phyloP scores from a whole-genome alignment of 2,329 filamentous ascomycete genomes.

The Triangularia verruculosa region DNA sequence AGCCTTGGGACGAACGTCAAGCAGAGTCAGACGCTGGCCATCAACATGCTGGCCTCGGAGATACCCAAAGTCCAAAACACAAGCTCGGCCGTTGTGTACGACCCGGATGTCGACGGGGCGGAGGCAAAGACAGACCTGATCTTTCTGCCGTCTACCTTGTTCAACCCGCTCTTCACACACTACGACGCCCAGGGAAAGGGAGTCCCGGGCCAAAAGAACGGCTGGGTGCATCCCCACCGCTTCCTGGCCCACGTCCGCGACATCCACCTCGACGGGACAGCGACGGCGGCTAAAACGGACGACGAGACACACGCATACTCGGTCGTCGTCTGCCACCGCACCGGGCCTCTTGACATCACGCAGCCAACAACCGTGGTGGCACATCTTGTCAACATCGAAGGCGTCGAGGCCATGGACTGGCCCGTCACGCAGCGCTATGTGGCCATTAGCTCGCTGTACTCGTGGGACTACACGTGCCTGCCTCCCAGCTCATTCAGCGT shows the following conservation, averaged over 20 bases:
- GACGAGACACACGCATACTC: conserved; percentile 17
- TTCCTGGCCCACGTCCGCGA: conserved; percentile 41
- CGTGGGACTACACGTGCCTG: background rate
- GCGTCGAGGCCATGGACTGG: background rate
- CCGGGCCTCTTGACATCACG: background rate
- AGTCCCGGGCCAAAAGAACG: conserved; percentile 16
- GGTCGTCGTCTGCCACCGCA: background rate
- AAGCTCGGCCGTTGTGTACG: conserved; percentile 1
- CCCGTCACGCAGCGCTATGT: background rate
- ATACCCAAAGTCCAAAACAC: conserved; percentile 9
- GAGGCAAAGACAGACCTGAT: conserved; percentile 31
- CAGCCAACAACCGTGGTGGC: background rate
- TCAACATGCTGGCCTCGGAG: conserved; percentile 26
- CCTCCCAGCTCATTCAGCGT: background rate
- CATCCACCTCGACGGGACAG: conserved; percentile 27
- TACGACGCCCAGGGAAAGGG: conserved; percentile 8
- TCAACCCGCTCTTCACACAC: conserved; percentile 29
- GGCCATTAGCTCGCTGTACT: background rate
- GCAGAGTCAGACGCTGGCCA: conserved; percentile 26
- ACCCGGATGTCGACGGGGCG: background rate
- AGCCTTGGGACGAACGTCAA: conserved; percentile 13
- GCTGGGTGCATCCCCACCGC: conserved; percentile 25
- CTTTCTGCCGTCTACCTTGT: conserved; percentile 30
- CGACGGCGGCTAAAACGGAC: conserved; percentile 36
- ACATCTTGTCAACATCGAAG: background rate